Conservation (phyloP, 305 asterid species). For the Euphrasia arctica region DNA sequence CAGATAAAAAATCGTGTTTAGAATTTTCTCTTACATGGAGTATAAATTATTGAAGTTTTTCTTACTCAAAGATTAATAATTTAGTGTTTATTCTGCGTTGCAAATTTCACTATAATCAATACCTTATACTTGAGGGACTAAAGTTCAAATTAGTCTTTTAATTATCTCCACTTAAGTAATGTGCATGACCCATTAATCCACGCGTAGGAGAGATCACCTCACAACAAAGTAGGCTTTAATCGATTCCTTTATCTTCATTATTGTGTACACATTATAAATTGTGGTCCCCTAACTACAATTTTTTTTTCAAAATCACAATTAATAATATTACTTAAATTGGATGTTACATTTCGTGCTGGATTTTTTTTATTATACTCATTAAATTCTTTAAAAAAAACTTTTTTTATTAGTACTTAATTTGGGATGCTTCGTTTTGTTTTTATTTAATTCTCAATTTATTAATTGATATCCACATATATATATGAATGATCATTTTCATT, state of each 20-base stretch:
- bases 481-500: conserved; percentile 26
- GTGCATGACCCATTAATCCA: conserved; percentile 37
- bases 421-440: too few relatives aligned
- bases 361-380: neutral
- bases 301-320: conserved; percentile 12
- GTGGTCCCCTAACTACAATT: conserved; percentile 31
- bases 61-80: too few relatives aligned
- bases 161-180: conserved; percentile 9
- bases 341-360: too few relatives aligned
- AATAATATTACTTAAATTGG: neutral
- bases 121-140: conserved; percentile 11
- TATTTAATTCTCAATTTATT: conserved; percentile 24
- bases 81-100: too few relatives aligned
- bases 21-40: too few relatives aligned
- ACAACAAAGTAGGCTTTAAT: conserved; percentile 27
- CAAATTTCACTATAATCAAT: neutral
- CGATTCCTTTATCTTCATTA: conserved; percentile 28
- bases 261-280: conserved; percentile 32
- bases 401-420: neutral
- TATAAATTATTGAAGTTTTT: too few relatives aligned
- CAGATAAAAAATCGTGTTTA: too few relatives aligned
- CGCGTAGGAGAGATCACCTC: conserved; percentile 29
- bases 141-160: neutral
- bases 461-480: conserved; percentile 15
- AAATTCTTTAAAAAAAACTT: neutral